Evolutionary conservation across 1,284 basidiomycete genomes (phyloP).

Genomic region (Fomitiporia mediterranea): DNA sequence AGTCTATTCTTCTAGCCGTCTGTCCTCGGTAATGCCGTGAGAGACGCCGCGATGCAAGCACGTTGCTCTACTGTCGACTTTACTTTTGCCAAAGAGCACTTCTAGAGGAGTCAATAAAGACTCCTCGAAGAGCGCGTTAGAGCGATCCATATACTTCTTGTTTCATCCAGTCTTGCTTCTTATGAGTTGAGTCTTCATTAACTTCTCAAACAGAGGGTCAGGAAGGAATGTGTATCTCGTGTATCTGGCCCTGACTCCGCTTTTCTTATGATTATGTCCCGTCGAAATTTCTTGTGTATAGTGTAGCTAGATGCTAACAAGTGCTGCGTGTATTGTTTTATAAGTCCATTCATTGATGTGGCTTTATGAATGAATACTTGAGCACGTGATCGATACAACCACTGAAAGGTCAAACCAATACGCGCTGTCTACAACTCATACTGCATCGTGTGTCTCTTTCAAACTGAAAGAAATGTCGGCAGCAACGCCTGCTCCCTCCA

Average conservation of each 20-base stretch:
- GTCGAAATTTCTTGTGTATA: not conserved
- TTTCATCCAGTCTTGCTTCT: too few relatives aligned
- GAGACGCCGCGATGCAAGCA: slow-evolving; percentile 57
- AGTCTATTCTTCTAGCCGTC: slow-evolving; percentile 37
- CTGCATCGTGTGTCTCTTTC: not conserved
- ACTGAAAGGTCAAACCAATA: not conserved
- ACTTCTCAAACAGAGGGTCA: not conserved
- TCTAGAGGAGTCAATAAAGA: too few relatives aligned
- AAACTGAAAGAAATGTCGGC: slow-evolving; percentile 35
- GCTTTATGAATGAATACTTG: not conserved
- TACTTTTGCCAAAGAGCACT: slow-evolving; percentile 69
- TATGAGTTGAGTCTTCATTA: too few relatives aligned
- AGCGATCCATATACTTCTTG: too few relatives aligned
- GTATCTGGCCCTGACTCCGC: not conserved
- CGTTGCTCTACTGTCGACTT: slow-evolving; percentile 59
- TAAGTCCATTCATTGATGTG: too few relatives aligned
- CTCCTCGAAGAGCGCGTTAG: too few relatives aligned
- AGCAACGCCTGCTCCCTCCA: slow-evolving; percentile 37
- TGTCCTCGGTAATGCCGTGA: slow-evolving; percentile 67
- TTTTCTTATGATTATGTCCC: not conserved
- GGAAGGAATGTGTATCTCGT: not conserved
- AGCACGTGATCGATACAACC: not conserved
- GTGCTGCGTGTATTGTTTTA: not conserved
- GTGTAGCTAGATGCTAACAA: slow-evolving; percentile 15
- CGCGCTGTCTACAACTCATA: not conserved